Evolutionary conservation across 306 rosid genomes (phyloP).

Genomic region (Cucumis melo): DNA sequence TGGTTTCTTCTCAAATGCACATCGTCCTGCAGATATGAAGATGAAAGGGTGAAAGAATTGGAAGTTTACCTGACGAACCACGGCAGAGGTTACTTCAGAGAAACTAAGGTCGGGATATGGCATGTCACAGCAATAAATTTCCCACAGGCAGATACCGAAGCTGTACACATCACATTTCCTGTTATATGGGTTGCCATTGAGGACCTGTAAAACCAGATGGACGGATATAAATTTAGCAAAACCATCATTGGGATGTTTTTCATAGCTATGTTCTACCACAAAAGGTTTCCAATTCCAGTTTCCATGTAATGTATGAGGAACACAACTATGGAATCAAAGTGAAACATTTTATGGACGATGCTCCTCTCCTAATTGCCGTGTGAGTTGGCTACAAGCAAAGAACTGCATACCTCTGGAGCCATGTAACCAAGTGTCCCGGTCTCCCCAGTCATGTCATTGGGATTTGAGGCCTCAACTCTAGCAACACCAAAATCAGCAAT

Average conservation of each 20-base stretch:
- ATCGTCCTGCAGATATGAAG: background rate
- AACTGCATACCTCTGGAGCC: conserved; percentile 89
- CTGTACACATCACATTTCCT: conserved; percentile 96
- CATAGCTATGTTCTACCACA: background rate
- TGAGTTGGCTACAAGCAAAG: background rate
- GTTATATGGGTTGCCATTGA: conserved; percentile 94
- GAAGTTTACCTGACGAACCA: conserved; percentile 75
- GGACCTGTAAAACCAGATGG: conserved; percentile 41
- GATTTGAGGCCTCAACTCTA: conserved; percentile 97
- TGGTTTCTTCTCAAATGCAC: background rate
- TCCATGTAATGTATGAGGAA: background rate
- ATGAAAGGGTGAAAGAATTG: background rate
- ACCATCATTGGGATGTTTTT: background rate
- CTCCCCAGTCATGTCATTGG: conserved; percentile 99
- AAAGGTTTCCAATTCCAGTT: background rate
- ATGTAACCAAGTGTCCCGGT: conserved; percentile 98
- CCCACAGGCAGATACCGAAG: conserved; percentile 96
- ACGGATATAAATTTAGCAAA: background rate
- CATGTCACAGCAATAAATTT: conserved; percentile 96
- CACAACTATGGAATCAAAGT: background rate
- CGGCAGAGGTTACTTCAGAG: conserved; percentile 93
- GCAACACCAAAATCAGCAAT: conserved; percentile 99
- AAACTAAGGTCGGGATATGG: conserved; percentile 96
- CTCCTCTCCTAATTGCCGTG: background rate
- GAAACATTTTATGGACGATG: background rate